Evolutionary conservation across 805 yeast genomes (phyloP).

Genomic region (Cephaloascus albidus): DNA sequence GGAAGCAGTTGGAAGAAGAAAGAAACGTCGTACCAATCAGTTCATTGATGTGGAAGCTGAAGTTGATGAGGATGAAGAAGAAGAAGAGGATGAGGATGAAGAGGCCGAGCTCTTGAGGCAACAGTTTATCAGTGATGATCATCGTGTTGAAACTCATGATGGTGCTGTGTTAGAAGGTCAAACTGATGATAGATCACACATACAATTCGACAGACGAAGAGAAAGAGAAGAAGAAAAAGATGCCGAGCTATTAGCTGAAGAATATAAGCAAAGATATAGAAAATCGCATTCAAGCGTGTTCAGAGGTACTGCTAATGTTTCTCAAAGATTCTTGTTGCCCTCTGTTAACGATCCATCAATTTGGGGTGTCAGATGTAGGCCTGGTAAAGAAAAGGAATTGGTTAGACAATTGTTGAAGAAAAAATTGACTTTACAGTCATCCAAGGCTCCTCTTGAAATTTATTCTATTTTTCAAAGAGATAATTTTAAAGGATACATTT

Average conservation of each 20-base stretch:
- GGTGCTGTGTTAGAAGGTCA: conserved; percentile 26
- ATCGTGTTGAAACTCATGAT: conserved; percentile 50
- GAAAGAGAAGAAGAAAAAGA: conserved; percentile 88
- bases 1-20: conserved; percentile 34
- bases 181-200: conserved; percentile 71
- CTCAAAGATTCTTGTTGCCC: conserved; percentile 88
- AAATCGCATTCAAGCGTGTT: conserved; percentile 73
- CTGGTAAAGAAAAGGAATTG: conserved; percentile 86
- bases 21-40: conserved; percentile 56
- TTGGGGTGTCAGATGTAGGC: conserved; percentile 91
- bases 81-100: conserved; percentile 79
- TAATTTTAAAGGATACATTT: conserved; percentile 82
- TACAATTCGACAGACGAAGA: conserved; percentile 82
- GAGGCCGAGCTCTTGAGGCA: conserved; percentile 81
- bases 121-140: conserved; percentile 75
- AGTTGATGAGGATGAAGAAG: conserved; percentile 96
- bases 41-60: conserved; percentile 98
- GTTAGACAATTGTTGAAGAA: conserved; percentile 80
- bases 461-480: conserved; percentile 91
- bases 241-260: conserved; percentile 89
- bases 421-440: conserved; percentile 67
- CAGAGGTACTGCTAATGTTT: conserved; percentile 67
- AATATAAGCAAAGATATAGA: conserved; percentile 86
- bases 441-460: conserved; percentile 74
- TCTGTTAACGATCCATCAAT: conserved; percentile 94